phyloP scores from a whole-genome alignment of 2,329 filamentous ascomycete genomes.

The Dendrostoma leiphaemia region DNA sequence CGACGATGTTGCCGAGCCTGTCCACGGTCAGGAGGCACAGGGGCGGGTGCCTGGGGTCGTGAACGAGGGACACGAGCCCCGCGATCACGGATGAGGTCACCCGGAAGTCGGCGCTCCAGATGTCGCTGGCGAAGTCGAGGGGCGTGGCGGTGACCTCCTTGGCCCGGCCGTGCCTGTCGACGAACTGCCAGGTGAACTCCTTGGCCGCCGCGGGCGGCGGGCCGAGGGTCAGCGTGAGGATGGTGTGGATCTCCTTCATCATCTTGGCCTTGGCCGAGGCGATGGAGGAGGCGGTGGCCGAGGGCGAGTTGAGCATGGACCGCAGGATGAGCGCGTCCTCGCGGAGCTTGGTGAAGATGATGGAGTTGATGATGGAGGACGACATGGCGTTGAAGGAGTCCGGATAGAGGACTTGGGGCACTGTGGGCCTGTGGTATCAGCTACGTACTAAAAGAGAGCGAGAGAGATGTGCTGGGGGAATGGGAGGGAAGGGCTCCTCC shows the following conservation, averaged over 20 bases:
- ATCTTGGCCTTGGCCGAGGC: slow-evolving; percentile 66
- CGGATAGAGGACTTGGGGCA: slow-evolving; percentile 78
- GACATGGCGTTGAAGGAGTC: slow-evolving; percentile 78
- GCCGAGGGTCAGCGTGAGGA: slow-evolving; percentile 80
- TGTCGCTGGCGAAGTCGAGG: slow-evolving; percentile 67
- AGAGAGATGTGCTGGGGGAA: no score
- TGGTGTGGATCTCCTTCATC: slow-evolving; percentile 75
- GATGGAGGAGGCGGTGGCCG: slow-evolving; percentile 34
- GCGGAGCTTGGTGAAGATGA: slow-evolving; percentile 83
- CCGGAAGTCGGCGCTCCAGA: slow-evolving; percentile 59
- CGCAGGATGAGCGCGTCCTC: slow-evolving; percentile 76
- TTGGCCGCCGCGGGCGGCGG: slow-evolving; percentile 69
- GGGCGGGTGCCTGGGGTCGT: slow-evolving; percentile 79
- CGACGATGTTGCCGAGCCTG: slow-evolving; percentile 77
- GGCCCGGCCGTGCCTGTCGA: slow-evolving; percentile 65
- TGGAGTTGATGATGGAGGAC: slow-evolving; percentile 65
- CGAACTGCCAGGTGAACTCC: slow-evolving; percentile 78
- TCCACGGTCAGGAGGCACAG: slow-evolving; percentile 72
- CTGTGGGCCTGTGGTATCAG: slow-evolving; percentile 26
- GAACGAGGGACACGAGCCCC: slow-evolving; percentile 75
- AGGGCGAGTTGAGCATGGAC: slow-evolving; percentile 42
- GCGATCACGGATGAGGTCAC: slow-evolving; percentile 61
- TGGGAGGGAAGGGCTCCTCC: not conserved
- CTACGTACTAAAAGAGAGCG: no score
- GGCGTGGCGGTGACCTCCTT: slow-evolving; percentile 65